A percentile compares a stretch with the other conserved stretches of the same genome.
phyloP scores from a whole-genome alignment of 352 stramenopile genomes.

The Thraustochytrium aureum region DNA sequence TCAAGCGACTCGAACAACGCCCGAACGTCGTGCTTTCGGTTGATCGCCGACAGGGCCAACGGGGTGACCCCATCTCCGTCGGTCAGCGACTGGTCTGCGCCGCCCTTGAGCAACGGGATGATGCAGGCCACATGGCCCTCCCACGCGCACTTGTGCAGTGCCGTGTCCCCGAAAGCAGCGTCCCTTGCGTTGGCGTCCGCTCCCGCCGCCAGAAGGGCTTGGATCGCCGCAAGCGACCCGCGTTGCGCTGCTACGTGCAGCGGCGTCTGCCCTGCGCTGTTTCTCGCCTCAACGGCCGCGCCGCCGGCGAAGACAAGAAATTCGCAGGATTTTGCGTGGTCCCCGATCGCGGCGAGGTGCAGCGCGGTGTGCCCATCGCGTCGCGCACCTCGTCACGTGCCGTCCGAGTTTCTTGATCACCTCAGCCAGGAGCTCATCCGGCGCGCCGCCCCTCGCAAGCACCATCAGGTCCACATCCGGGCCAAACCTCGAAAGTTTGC shows the following conservation, averaged over 20 bases:
- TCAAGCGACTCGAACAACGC: not conserved
- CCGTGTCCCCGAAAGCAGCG: not conserved
- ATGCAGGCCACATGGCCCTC: not conserved
- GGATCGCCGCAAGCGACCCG: not conserved
- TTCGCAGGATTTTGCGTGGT: not conserved
- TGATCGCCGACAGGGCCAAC: not conserved
- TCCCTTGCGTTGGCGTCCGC: conserved; percentile 10
- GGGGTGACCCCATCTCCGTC: not conserved
- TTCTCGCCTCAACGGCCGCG: not conserved
- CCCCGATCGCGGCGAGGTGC: not conserved
- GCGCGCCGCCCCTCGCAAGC: too few relatives aligned
- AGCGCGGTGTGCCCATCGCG: not conserved
- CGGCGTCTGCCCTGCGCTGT: conserved; percentile 30
- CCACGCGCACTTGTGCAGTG: conserved; percentile 23
- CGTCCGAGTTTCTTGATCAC: not conserved
- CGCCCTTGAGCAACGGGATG: not conserved
- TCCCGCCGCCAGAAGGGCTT: not conserved
- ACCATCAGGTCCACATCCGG: too few relatives aligned
- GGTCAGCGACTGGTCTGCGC: not conserved
- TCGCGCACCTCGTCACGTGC: not conserved
- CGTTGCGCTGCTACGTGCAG: conserved; percentile 40
- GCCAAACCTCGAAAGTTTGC: too few relatives aligned
- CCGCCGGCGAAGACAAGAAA: not conserved
- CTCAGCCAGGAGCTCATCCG: not conserved
- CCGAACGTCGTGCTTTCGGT: not conserved